Evolutionary conservation across 352 stramenopile genomes (phyloP).

Genomic region (Globisporangium iwayamae): DNA sequence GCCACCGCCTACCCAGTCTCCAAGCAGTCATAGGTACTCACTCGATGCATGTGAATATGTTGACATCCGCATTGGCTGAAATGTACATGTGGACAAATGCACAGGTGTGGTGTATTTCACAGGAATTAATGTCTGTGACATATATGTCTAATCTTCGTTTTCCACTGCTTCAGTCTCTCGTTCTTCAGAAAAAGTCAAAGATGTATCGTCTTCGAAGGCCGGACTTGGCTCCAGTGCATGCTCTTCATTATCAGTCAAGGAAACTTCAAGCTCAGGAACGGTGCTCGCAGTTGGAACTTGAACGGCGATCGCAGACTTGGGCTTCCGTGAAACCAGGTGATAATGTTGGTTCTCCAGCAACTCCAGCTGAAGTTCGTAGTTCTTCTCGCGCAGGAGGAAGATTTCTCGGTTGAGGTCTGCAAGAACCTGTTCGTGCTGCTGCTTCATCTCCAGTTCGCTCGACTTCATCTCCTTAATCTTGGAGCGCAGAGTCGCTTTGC

Average conservation of each 20-base stretch:
- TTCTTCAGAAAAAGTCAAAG: not conserved
- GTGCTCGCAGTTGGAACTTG: not conserved
- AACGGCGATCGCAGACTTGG: not conserved
- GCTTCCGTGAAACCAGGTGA: conserved; percentile 4
- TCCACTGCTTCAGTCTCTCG: not conserved
- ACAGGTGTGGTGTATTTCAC: not conserved
- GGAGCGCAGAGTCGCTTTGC: conserved; percentile 23
- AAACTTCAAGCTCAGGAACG: not conserved
- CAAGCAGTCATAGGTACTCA: not conserved
- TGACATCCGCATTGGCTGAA: not conserved
- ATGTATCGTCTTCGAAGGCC: not conserved
- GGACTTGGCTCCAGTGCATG: not conserved
- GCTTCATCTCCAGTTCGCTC: conserved; percentile 18
- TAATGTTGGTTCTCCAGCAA: not conserved
- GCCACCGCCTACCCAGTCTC: not conserved
- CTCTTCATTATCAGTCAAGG: not conserved
- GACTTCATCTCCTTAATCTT: conserved; percentile 27
- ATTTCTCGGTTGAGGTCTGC: conserved; percentile 33
- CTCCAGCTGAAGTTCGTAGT: conserved; percentile 20
- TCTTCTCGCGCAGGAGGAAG: conserved; percentile 36
- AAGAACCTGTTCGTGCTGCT: conserved; percentile 31
- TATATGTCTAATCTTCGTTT: not conserved
- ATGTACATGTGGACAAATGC: not conserved
- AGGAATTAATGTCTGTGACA: not conserved
- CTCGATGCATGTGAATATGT: not conserved